phyloP scores from a whole-genome alignment of 352 stramenopile genomes.

The Phytopythium mirpurense region DNA sequence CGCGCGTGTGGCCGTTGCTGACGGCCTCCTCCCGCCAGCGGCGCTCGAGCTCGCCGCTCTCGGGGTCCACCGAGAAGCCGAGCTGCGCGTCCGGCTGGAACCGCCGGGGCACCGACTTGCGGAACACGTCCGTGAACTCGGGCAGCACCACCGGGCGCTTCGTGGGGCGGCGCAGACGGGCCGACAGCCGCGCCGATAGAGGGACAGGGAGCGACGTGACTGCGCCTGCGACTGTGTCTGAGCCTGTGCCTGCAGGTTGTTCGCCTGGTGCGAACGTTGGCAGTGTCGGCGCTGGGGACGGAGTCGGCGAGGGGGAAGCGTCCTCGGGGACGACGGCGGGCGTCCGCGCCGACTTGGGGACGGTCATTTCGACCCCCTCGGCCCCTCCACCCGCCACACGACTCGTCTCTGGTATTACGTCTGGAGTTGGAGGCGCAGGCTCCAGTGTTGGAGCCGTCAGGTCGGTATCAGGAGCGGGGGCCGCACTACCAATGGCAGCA shows the following conservation, averaged over 20 bases:
- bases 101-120: constrained; percentile 35
- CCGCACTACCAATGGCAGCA: no score
- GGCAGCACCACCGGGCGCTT: constrained; percentile 31
- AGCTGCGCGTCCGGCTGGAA: constrained; percentile 48
- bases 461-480: neutral
- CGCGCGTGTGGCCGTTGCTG: constrained; percentile 34
- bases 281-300: neutral
- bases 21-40: constrained; percentile 55
- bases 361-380: constrained; percentile 2
- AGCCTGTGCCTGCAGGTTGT: no score
- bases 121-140: constrained; percentile 69
- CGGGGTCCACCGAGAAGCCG: constrained; percentile 48
- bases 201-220: neutral
- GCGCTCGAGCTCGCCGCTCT: constrained; percentile 44
- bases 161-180: neutral
- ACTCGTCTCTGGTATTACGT: neutral
- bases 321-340: neutral
- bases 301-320: neutral
- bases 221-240: no score
- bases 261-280: no score
- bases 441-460: neutral
- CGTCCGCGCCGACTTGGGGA: constrained; percentile 3
- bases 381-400: neutral
- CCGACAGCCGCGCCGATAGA: neutral
- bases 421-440: constrained; percentile 6